phyloP scores from a whole-genome alignment of 768 basidiomycete species.

The Rhizopogon salebrosus region DNA sequence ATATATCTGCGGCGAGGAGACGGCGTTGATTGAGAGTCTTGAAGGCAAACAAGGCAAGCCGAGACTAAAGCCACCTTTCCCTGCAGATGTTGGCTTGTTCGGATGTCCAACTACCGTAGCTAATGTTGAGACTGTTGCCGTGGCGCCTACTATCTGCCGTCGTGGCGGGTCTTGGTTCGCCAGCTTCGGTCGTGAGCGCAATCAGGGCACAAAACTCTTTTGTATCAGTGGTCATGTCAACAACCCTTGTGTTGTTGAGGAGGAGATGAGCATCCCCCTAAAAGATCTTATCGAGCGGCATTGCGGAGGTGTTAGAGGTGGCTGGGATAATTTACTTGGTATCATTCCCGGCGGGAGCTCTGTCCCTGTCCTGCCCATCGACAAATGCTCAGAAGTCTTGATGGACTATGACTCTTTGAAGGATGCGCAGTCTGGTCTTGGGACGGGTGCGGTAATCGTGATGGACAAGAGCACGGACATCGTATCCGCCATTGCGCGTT shows the following conservation, averaged over 20 bases:
- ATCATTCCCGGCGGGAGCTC: conserved; percentile 94
- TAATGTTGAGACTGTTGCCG: conserved; percentile 97
- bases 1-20: conserved; percentile 99
- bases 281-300: conserved; percentile 95
- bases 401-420: conserved; percentile 99
- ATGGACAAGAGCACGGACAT: conserved; percentile 99
- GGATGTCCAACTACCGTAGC: conserved; percentile 97
- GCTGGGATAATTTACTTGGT: conserved; percentile 97
- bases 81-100: conserved; percentile 95
- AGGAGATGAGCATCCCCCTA: conserved; percentile 97
- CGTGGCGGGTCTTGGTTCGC: conserved; percentile 91
- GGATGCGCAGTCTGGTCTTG: conserved; percentile 93
- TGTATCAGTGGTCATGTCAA: conserved; percentile 98
- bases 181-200: conserved; percentile 84
- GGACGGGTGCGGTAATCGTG: conserved; percentile 97
- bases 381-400: conserved; percentile 80
- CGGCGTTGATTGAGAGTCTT: conserved; percentile 92
- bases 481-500: conserved; percentile 89
- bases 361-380: conserved; percentile 85
- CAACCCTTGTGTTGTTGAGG: conserved; percentile 96
- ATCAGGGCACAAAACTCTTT: conserved; percentile 95
- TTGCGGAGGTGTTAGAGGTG: conserved; percentile 90
- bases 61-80: conserved; percentile 96
- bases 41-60: conserved; percentile 99
- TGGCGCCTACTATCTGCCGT: conserved; percentile 93